Base-by-base conservation (phyloP, 306 rosid genomes). In the Potentilla sterilis region DNA sequence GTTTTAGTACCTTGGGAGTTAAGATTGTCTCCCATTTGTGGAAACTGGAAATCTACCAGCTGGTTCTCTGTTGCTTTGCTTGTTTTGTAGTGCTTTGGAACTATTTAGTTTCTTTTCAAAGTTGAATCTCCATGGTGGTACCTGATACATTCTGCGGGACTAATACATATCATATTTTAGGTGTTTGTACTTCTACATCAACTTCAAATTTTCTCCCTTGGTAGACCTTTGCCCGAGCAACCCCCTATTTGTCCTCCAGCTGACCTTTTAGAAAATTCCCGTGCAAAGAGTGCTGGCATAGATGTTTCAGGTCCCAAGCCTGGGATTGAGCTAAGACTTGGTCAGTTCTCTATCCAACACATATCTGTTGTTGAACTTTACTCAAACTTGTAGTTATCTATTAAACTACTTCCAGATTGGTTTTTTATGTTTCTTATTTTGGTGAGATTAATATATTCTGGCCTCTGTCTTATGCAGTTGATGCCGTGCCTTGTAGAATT, bases 161-260 rank as follows among this genome's bases (percentile, higher is more conserved):
- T 65, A 78, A 69, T 67, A 41, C 58, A 35, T 22, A 47, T 32
- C 77, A 78, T 69, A 52, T 78, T 67, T 76, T 78, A 95, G 97
- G 96, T 88, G 47, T 95, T 92, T 83, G 97, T 92, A 57, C 91
- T 95, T 59, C 87, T 85, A 32, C 92, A 92, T 82, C 98, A 95
- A 84, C 93, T 95, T 77, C 97, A 84, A 66, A 83, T 89, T 68
- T 92, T 95, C 86, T 83, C 92, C 67, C 89, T 88, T 48, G 98
- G 97, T 70, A 90, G 83, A 86, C 76, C 84, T 81, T 85, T 90
- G 86, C 84, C 87, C 3, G 99, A 95, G 77, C 95, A 87, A 80
- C 97, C 97, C 70, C 82, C 84, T 51, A 83, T 95, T 71, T 54
- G 22, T 62, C 88, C 93, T 81, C 85, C 88, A 18, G 86, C 86